Base-by-base conservation (phyloP, 805 yeast species). In the Myxozyma vanderwaltii region DNA sequence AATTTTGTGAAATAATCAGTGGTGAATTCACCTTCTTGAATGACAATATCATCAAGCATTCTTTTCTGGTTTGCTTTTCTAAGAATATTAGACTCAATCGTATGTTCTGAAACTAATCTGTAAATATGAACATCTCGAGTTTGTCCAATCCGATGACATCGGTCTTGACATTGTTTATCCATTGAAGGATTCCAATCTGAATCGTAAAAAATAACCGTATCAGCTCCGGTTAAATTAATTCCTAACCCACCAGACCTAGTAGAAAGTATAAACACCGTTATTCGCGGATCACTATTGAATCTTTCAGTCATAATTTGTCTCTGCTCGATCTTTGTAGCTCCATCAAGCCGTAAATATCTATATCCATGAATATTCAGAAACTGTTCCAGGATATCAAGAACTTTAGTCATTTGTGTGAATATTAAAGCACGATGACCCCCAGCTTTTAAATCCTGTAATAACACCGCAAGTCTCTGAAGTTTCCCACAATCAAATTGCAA, bases 171-270 rank as follows among this genome's bases (percentile, higher is more conserved):
- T 75, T 94, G 99, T 71, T 91, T 90, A 73, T 94, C 99, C 97
- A 94, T 94, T 1, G 98, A 96, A 1, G 99, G 99, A 71, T 94
- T 94, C 99, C 99, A 92, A 74, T 92, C 99, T 1, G 97, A 90
- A 74, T 94, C 99, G 72, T 95, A 94, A 75, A 94, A 95, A 6
- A 94, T 90, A 45, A 94, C 99, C 0, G 99, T 94, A 70, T 94
- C 99, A 0, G 99, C 99, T 70, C 98, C 99, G 0, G 99, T 94
- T 65, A 94, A 76, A 70, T 94, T 94, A 72, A 94, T 94, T 71
- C 99, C 99, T 67, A 95, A 79, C 38, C 99, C 99, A 73, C 99
- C 99, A 1, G 99, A 94, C 74, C 99, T 83, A 1, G 97, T 90
- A 2, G 97, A 90, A 54, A 94, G 74, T 51, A 94, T 94, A 69